Evolutionary conservation across 192 early-diverging fungal genomes (phyloP).

Genomic region (Gaertneriomyces semiglobifer): DNA sequence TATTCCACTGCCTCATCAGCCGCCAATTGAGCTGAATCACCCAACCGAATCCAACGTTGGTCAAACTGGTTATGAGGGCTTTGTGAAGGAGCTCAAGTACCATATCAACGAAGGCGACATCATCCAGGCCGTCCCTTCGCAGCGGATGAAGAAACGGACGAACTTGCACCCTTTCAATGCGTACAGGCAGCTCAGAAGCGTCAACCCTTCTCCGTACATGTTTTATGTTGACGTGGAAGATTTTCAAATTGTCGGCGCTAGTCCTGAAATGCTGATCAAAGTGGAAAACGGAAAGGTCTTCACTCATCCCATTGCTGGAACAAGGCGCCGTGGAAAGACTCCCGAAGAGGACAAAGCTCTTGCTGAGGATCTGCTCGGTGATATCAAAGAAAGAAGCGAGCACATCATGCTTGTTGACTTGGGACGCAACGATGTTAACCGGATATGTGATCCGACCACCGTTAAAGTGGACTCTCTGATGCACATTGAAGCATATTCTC

Average conservation of each 20-base stretch:
- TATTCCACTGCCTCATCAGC: conserved; percentile 77
- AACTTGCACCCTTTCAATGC: conserved; percentile 96
- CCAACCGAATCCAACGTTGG: conserved; percentile 84
- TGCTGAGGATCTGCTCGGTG: conserved; percentile 81
- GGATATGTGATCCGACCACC: conserved; percentile 87
- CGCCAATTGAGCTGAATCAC: conserved; percentile 56
- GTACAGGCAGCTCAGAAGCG: conserved; percentile 87
- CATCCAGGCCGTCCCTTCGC: conserved; percentile 96
- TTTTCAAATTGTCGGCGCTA: conserved; percentile 95
- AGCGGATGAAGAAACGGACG: conserved; percentile 82
- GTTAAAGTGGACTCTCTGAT: conserved; percentile 96
- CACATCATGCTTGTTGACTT: conserved; percentile 99
- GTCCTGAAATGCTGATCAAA: conserved; percentile 96
- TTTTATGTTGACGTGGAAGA: conserved; percentile 94
- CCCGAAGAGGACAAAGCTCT: conserved; percentile 84
- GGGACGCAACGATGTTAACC: conserved; percentile 97
- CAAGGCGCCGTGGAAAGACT: conserved; percentile 84
- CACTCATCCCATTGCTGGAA: conserved; percentile 98
- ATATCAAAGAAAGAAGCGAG: conserved; percentile 95
- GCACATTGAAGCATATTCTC: conserved; percentile 93
- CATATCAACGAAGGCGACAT: conserved; percentile 96
- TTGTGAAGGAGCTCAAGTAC: conserved; percentile 82
- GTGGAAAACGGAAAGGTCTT: conserved; percentile 80
- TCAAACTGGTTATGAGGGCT: conserved; percentile 82
- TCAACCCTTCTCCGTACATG: conserved; percentile 99